Evolutionary conservation across 352 stramenopile genomes (phyloP), one percentile per base, ranked within the genome.

Genomic region (Globisporangium polare): DNA sequence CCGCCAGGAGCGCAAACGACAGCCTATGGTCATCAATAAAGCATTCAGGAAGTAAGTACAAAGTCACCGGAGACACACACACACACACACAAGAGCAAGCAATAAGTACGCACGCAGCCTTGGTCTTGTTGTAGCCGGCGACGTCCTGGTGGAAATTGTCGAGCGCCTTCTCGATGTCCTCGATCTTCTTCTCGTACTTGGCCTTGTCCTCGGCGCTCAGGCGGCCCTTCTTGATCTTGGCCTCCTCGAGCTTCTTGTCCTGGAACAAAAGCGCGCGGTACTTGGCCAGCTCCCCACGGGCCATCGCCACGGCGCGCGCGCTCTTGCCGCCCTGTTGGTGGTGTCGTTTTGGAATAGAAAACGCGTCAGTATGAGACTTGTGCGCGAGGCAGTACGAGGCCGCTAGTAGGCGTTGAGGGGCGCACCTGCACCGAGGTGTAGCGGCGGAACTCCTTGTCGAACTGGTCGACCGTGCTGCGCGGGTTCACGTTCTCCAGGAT

Each of bases 381-480:
- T 9, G 9, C 15, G 33, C 15, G 37, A 13, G 1, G 37, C 37
- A 5, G 18, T 43, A 5, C 13, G 1, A 17, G 15, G 13, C 12
- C 15, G 13, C 37, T 43, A 13, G 22, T 60, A n/a, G n/a, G 5
- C 6, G 20, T 37, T 5, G 2, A 17, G 60, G n/a, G 29, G 17
- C 65, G 37, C 43, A 92, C 84, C 55, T 93, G 81, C 60, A 91
- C 91, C 66, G 77, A 92, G 54, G 85, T 92, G 68, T 95, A 95
- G 53, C 81, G 80, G 67, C 89, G 81, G 67, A 95, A 95, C 69
- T 95, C 86, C 18, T 83, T 73, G 66, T 95, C 86, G 63, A 92
- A 95, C 68, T 94, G 83, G 41, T 94, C 82, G 22, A 78, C 77
- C 8, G 58, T 60, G 70, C 13, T 62, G 60, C 57, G 53, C 62